Base-by-base conservation (phyloP, 2,329 filamentous ascomycete species). In the Gremmenia infestans region DNA sequence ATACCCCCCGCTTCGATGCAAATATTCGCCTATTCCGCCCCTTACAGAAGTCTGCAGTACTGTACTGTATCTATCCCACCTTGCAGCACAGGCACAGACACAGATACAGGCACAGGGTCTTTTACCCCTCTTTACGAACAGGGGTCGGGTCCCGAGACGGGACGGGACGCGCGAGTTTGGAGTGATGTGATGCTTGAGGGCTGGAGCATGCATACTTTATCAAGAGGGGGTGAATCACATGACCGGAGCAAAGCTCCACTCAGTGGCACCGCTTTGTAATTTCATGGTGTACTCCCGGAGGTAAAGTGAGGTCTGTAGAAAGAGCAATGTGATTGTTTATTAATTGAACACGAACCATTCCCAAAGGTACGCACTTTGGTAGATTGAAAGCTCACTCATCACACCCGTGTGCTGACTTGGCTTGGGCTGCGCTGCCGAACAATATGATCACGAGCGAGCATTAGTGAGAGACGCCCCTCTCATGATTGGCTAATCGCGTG, bases 401-500 rank as follows among this genome's bases (percentile, higher is more conserved):
- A 40, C n/a, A 15, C 37, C 11, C 14, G 5, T 17, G 37, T 40
- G 37, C 37, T 40, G 36, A 19, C 19, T 19, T 22, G 22, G 4
- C 22, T 22, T 22, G 22, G 22, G 22, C 22, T n/a, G 12, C 15
- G 22, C 22, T n/a, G 12, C 15, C 36, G 36, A 19, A 11, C 36
- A 37, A 37, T 11, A n/a, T 19, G 19, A 19, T 19, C 19, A 2
- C 19, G 19, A 14, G 15, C 22, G 12, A 45, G 15, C 42, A 50
- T 50, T 22, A 40, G 11, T 28, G 35, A 22, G 36, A 25, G 36
- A 11, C 3, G 28, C 11, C 2, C 11, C 28, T 40, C 14, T 48
- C 8, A 28, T 35, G 15, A 54, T 37, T 48, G 35, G 19, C 49
- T 23, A 39, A 19, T 45, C 49, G 19, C 54, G 54, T 49, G 48